Conservation (phyloP, 768 basidiomycete species). For the Cubamyces sp. region DNA sequence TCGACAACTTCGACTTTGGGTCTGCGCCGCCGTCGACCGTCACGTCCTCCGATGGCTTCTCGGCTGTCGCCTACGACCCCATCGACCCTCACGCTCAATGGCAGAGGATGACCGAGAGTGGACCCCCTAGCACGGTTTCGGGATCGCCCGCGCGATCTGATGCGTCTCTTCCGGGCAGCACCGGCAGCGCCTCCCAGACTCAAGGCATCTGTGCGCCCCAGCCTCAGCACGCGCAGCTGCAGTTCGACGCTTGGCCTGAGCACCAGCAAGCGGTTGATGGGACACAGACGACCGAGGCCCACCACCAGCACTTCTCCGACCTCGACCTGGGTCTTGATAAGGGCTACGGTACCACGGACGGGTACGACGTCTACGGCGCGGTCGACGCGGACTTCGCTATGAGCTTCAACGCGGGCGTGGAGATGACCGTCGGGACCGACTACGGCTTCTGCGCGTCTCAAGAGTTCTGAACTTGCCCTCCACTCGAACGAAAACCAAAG, state of each 20-base stretch:
- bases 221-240: conserved; percentile 26
- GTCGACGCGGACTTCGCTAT: conserved; percentile 10
- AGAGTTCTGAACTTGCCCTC: conserved; percentile 17
- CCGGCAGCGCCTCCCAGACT: not conserved
- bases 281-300: not conserved
- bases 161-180: conserved; percentile 13
- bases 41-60: conserved; percentile 17
- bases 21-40: conserved; percentile 8
- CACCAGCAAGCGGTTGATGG: not conserved
- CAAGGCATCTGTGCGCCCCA: conserved; percentile 25
- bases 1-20: conserved; percentile 22
- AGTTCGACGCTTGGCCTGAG: conserved; percentile 16
- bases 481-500: conserved; percentile 1
- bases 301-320: conserved; percentile 8
- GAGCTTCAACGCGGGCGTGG: conserved; percentile 7
- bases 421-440: conserved; percentile 3
- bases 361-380: conserved; percentile 12
- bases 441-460: conserved; percentile 19
- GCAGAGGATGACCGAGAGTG: conserved; percentile 18
- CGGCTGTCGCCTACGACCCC: conserved; percentile 10
- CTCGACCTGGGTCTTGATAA: conserved; percentile 11
- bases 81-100: conserved; percentile 21
- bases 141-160: conserved; percentile 24
- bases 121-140: conserved; percentile 21
- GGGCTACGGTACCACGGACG: not conserved